A percentile compares a stretch with the other conserved stretches of the same genome.
Conservation (phyloP, 2,329 filamentous ascomycete genomes). For the Aspergillus intermedius region DNA sequence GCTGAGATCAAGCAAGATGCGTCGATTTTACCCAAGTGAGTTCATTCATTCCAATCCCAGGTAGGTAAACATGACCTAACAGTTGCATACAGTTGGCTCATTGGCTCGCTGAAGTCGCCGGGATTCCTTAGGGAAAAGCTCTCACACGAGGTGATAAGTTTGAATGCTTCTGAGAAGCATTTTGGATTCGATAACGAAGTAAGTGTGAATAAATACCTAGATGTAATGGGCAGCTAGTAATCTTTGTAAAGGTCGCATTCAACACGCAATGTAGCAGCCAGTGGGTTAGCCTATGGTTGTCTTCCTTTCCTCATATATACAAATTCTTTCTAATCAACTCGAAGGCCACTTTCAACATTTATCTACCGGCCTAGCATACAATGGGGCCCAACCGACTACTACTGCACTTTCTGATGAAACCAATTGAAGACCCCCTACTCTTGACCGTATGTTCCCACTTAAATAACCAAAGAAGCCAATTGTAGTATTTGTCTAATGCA, state of each 20-base stretch:
- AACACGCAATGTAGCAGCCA: conserved; percentile 44
- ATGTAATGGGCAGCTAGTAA: too few species aligned
- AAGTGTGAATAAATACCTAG: too few species aligned
- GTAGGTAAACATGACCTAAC: too few species aligned
- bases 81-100: conserved; percentile 16
- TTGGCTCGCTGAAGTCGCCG: conserved; percentile 19
- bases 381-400: conserved; percentile 16
- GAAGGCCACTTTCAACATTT: conserved; percentile 10
- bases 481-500: too few species aligned
- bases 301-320: too few species aligned
- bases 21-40: conserved; percentile 34
- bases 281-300: conserved; percentile 38
- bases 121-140: conserved; percentile 28
- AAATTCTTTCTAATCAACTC: too few species aligned
- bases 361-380: conserved; percentile 24
- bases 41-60: too few species aligned
- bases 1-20: conserved; percentile 38
- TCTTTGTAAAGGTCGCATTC: conserved; percentile 22
- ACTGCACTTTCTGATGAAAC: too few species aligned
- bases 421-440: conserved; percentile 12
- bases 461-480: too few species aligned
- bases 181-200: not conserved
- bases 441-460: conserved; percentile 4
- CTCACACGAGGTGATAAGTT: conserved; percentile 20
- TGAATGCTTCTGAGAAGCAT: conserved; percentile 21